Base-by-base conservation (phyloP, 345 rosid species). In the Rhodomyrtus tomentosa region DNA sequence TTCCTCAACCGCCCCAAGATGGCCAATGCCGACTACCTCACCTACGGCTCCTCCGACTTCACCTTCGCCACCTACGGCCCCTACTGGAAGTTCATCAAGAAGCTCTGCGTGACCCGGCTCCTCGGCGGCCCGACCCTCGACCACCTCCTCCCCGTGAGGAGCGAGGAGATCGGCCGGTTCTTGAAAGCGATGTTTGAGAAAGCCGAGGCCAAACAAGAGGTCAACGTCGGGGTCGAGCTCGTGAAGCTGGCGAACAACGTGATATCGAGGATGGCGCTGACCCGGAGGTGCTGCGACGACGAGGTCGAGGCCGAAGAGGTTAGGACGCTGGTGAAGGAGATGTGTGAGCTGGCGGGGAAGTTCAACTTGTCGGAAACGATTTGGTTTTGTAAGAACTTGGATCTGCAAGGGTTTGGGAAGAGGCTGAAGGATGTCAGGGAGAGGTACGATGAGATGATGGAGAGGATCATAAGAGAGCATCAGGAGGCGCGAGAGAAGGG, bases 61-160 rank as follows among this genome's bases (percentile, higher is more conserved):
- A 91, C 94, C 80, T 89, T 90, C n/a, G 94, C 90, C 16, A 90
- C 91, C 27, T 94, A 92, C 5, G 98, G 98, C 1, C 87, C 91
- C 13, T 88, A 90, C 81, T 95, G 98, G 98, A 95, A 92, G 88
- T 94, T 92, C 92, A 93, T 93, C 93, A 94, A 93, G 90, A 92
- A 91, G 81, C 88, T 95, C 3, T 93, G 95, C 90, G 93, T 93
- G 98, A 85, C 90, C 42, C 91, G 91, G 62, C 90, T 95, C 54
- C 92, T 94, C 9, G 94, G 93, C 25, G 89, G 92, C 52, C 89
- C 88, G 55, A 90, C 89, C 1, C 85, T 93, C 12, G 93, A 93
- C 51, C 90, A 86, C 74, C 87, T 91, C 83, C 88, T 48, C 15
- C 90, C 89, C 0, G 84, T 93, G 2, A 89, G 96, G 84, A 84